Evolutionary conservation across 78 protist genomes (phyloP).

Genomic region (Chrysochromulina tobinii): DNA sequence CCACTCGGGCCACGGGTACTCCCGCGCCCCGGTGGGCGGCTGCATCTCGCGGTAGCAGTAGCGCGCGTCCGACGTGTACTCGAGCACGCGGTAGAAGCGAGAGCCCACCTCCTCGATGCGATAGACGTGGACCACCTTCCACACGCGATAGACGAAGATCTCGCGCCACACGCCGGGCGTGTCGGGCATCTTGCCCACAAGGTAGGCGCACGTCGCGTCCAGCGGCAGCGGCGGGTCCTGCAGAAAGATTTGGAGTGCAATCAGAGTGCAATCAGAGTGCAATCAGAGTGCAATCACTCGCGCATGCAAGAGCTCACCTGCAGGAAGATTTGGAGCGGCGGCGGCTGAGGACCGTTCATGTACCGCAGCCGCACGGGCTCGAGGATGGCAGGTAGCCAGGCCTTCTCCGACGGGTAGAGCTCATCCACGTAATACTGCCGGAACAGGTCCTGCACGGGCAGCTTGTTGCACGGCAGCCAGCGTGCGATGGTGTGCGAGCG

Average conservation of each 20-base stretch:
- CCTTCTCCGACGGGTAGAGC: neutral
- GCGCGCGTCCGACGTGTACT: conserved; percentile 43
- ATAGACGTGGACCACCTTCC: conserved; percentile 24
- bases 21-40: neutral
- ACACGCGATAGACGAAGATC: neutral
- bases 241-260: too few species aligned
- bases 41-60: conserved; percentile 25
- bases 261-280: neutral
- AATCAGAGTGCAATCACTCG: neutral
- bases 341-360: neutral
- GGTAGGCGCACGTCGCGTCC: neutral
- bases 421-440: neutral
- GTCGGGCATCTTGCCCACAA: neutral
- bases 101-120: conserved; percentile 42
- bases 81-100: conserved; percentile 46
- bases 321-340: neutral
- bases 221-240: neutral
- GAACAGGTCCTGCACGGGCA: neutral
- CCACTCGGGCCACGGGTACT: neutral
- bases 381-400: neutral
- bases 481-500: conserved; percentile 9
- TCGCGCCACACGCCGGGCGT: neutral
- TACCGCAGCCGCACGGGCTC: neutral
- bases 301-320: neutral
- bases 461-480: neutral